Evolutionary conservation across 2,329 filamentous ascomycete species (phyloP), one percentile per base, ranked within the genome.

Genomic region (Epichloe aotearoae): DNA sequence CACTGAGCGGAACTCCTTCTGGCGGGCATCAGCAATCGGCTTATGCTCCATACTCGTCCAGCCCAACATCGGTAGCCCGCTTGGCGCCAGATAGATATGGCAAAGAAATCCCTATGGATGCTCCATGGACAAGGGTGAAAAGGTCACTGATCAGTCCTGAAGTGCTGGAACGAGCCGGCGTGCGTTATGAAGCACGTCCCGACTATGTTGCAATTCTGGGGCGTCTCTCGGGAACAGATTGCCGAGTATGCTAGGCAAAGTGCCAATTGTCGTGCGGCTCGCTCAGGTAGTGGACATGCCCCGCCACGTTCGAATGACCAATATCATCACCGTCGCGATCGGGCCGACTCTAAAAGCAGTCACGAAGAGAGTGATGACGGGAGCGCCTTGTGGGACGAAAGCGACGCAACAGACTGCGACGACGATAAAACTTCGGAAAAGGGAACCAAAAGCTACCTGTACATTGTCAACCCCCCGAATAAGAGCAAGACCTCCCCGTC

Each of bases 161-260:
- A 55, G 75, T 79, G 0, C 66, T 82, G 5, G 67, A 72, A 37
- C 66, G 70, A 45, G 75, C 75, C 5, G 70, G 75, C 10, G 69
- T 78, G 17, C 73, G 78, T 12, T 82, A 79, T 57, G 78, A 82
- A 61, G 78, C 78, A 10, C 70, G 76, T 3, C 77, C 77, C 1
- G 70, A 73, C 2, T 82, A 78, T 54, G 77, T 82, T 3, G 80
- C 79, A 12, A 64, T 83, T 4, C 69, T 83, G 0, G 80, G 80
- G 4, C 67, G 73, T 14, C 66, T 83, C 67, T 2, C 70, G 69
- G 1, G 72, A 76, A 12, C 62, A 82, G 42, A 73, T 84, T 39
- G 65, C 67, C 19, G 67, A 74, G 6, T 76, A 71, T 50, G 77
- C 78, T 2, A 68, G 69, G 4, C 66, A 69, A 48, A 79, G 71